phyloP scores from a whole-genome alignment of 2,329 filamentous ascomycete genomes.

The Fusarium gaditjirri region DNA sequence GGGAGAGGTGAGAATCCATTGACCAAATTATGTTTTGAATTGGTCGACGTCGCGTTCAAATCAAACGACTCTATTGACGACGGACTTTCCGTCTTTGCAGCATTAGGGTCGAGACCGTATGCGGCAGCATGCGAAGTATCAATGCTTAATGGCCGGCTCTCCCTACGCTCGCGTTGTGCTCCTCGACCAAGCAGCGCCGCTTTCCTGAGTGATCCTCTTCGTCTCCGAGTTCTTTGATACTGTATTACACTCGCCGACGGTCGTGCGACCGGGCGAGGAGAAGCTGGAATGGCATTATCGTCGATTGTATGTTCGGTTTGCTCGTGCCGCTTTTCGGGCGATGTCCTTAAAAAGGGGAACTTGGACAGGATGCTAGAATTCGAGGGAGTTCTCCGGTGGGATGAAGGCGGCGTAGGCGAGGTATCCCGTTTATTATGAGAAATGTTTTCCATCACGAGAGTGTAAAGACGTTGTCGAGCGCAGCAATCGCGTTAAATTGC shows the following conservation, averaged over 20 bases:
- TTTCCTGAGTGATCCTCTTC: slow-evolving; percentile 88
- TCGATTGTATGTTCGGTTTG: slow-evolving; percentile 54
- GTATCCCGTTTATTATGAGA: slow-evolving; percentile 11
- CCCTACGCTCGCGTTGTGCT: slow-evolving; percentile 68
- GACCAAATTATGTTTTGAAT: slow-evolving; percentile 58
- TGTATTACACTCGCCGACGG: slow-evolving; percentile 49
- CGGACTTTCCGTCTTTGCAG: slow-evolving; percentile 36
- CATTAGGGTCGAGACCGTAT: slow-evolving; percentile 29
- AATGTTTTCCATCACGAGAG: slow-evolving; percentile 30
- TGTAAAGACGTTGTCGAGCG: neutral
- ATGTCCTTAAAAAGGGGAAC: slow-evolving; percentile 72
- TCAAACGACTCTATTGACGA: slow-evolving; percentile 53
- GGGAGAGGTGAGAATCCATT: slow-evolving; percentile 56
- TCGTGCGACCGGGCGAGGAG: slow-evolving; percentile 45
- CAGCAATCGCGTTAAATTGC: neutral
- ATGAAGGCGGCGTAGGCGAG: slow-evolving; percentile 29
- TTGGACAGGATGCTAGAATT: slow-evolving; percentile 73
- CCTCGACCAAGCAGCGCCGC: slow-evolving; percentile 84
- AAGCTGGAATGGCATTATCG: slow-evolving; percentile 49
- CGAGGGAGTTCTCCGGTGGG: slow-evolving; percentile 62
- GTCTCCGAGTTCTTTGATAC: slow-evolving; percentile 68
- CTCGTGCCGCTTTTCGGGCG: slow-evolving; percentile 45
- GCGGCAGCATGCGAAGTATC: slow-evolving; percentile 51
- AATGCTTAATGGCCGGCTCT: slow-evolving; percentile 58
- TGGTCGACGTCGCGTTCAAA: slow-evolving; percentile 57